phyloP scores from a whole-genome alignment of 352 stramenopile genomes.

The Phytophthora europaea region DNA sequence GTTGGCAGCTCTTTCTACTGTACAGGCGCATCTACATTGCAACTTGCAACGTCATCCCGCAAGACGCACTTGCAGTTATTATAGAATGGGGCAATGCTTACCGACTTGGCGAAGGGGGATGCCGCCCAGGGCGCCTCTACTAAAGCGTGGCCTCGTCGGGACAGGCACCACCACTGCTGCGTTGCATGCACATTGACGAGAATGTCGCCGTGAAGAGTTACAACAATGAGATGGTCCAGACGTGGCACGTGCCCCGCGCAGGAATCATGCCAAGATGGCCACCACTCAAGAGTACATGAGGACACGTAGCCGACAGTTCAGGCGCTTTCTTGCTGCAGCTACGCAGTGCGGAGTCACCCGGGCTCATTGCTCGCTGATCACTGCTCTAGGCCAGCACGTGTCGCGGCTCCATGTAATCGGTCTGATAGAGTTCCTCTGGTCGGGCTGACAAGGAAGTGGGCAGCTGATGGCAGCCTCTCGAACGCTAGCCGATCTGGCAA shows the following conservation, averaged over 20 bases:
- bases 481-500: neutral
- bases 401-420: neutral
- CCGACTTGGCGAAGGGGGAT: neutral
- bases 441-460: neutral
- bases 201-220: neutral
- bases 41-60: slow-evolving; percentile 1
- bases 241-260: neutral
- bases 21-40: neutral
- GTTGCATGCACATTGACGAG: neutral
- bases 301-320: neutral
- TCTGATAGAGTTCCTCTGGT: neutral
- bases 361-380: too few species aligned
- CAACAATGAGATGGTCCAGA: neutral
- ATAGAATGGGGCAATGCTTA: neutral
- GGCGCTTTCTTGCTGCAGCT: neutral
- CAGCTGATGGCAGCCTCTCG: neutral
- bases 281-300: too few species aligned
- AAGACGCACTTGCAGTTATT: neutral
- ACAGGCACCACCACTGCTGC: neutral
- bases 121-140: slow-evolving; percentile 17
- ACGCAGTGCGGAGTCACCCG: neutral
- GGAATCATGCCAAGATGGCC: too few species aligned
- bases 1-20: neutral
- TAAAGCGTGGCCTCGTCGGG: slow-evolving; percentile 15
- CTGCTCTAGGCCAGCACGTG: neutral